Conservation (phyloP, 2,329 filamentous ascomycete species). For the Torrubiellomyces zombiae region DNA sequence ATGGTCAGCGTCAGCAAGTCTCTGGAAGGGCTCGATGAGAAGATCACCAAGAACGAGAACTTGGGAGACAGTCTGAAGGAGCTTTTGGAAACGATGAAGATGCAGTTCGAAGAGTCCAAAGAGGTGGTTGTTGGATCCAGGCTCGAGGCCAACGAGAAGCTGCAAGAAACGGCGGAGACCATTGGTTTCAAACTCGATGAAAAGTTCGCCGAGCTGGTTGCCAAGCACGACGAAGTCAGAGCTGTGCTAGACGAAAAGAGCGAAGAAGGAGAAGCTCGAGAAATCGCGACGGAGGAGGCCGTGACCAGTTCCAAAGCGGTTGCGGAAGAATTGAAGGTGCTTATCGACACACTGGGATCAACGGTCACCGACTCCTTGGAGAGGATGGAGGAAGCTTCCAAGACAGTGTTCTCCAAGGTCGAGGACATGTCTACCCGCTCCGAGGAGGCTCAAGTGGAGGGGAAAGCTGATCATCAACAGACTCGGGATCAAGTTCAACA, state of each 20-base stretch:
- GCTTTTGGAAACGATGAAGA: slow-evolving; percentile 58
- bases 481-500: slow-evolving; percentile 70
- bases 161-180: slow-evolving; percentile 37
- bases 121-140: slow-evolving; percentile 65
- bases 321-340: slow-evolving; percentile 71
- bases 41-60: slow-evolving; percentile 38
- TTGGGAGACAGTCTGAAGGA: slow-evolving; percentile 50
- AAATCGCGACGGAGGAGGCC: slow-evolving; percentile 55
- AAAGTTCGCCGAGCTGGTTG: slow-evolving; percentile 58
- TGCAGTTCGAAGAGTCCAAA: slow-evolving; percentile 76
- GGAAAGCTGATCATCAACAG: slow-evolving; percentile 63
- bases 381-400: slow-evolving; percentile 74
- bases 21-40: slow-evolving; percentile 49
- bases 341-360: slow-evolving; percentile 71
- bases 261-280: slow-evolving; percentile 56
- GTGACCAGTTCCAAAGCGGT: slow-evolving; percentile 60
- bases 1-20: slow-evolving; percentile 58
- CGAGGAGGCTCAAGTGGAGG: slow-evolving; percentile 58
- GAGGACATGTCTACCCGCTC: slow-evolving; percentile 62
- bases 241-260: slow-evolving; percentile 55
- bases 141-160: slow-evolving; percentile 69
- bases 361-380: slow-evolving; percentile 70
- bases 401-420: slow-evolving; percentile 69
- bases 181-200: slow-evolving; percentile 42
- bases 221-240: slow-evolving; percentile 80